Evolutionary conservation across 257 asterid genomes (phyloP).

Genomic region (Capsicum pubescens): DNA sequence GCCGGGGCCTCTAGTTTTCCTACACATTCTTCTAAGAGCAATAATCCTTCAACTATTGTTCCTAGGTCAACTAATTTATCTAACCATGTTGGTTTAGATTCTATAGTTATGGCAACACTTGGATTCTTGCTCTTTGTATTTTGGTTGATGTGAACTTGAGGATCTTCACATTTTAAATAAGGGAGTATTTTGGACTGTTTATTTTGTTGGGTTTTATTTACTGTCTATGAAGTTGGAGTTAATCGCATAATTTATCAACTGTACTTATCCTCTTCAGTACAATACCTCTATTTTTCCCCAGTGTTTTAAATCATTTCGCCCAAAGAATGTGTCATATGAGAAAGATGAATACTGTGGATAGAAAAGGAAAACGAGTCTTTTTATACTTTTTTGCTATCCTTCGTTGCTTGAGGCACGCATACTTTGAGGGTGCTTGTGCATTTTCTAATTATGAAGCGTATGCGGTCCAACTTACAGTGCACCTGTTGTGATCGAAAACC

Average conservation of each 20-base stretch:
- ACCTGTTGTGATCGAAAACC: too few relatives aligned
- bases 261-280: not conserved
- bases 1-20: conserved; percentile 42
- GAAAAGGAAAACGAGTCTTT: not conserved
- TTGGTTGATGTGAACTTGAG: not conserved
- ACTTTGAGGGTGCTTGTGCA: too few relatives aligned
- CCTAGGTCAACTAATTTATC: conserved; percentile 37
- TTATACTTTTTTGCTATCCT: not conserved
- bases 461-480: too few relatives aligned
- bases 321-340: not conserved
- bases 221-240: not conserved
- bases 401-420: too few relatives aligned
- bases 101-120: conserved; percentile 21
- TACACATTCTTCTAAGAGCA: not conserved
- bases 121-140: conserved; percentile 31
- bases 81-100: conserved; percentile 13
- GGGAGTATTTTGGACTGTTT: not conserved
- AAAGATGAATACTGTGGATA: not conserved
- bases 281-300: not conserved
- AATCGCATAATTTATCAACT: not conserved
- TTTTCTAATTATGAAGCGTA: too few relatives aligned
- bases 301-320: not conserved
- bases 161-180: not conserved
- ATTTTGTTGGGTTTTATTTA: not conserved
- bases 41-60: conserved; percentile 36